A percentile compares a stretch with the other conserved stretches of the same genome.
Evolutionary conservation across 352 stramenopile species (phyloP).

Genomic region (Pythium monospermum): DNA sequence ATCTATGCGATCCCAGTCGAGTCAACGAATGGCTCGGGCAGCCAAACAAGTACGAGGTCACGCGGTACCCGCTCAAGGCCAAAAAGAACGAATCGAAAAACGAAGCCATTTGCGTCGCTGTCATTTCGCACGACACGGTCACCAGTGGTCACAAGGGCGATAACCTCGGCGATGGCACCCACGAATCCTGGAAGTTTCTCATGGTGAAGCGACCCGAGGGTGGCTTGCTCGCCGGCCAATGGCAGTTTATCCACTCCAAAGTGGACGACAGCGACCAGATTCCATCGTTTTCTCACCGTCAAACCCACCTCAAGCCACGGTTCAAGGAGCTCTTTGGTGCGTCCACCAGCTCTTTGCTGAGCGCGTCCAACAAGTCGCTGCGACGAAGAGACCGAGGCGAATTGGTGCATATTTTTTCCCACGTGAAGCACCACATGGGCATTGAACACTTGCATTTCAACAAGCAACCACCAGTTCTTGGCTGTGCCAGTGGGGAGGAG

Average conservation of each 20-base stretch:
- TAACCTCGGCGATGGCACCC: conserved; percentile 5
- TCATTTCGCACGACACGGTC: conserved; percentile 43
- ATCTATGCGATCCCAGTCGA: conserved; percentile 62
- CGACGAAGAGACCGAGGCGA: conserved; percentile 59
- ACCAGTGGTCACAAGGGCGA: neutral
- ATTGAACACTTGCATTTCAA: conserved; percentile 78
- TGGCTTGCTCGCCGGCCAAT: conserved; percentile 80
- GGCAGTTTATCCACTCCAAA: conserved; percentile 86
- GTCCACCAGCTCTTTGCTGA: conserved; percentile 12
- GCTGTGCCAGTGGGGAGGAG: too few species aligned
- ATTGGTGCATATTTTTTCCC: conserved; percentile 87
- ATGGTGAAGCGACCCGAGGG: conserved; percentile 71
- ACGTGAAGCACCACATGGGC: conserved; percentile 89
- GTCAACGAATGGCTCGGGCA: conserved; percentile 43
- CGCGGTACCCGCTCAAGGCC: conserved; percentile 75
- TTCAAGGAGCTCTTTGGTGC: conserved; percentile 35
- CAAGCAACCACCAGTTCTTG: conserved; percentile 20
- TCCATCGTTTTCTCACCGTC: conserved; percentile 53
- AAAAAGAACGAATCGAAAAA: conserved; percentile 78
- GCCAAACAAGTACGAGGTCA: conserved; percentile 34
- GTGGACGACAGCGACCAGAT: conserved; percentile 57
- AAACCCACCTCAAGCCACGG: conserved; percentile 41
- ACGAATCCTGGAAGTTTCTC: conserved; percentile 55
- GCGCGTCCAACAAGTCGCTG: conserved; percentile 16
- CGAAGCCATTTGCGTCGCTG: conserved; percentile 67